Evolutionary conservation across 495 filamentous ascomycete genomes (phyloP).

Genomic region (Tuber indicum): DNA sequence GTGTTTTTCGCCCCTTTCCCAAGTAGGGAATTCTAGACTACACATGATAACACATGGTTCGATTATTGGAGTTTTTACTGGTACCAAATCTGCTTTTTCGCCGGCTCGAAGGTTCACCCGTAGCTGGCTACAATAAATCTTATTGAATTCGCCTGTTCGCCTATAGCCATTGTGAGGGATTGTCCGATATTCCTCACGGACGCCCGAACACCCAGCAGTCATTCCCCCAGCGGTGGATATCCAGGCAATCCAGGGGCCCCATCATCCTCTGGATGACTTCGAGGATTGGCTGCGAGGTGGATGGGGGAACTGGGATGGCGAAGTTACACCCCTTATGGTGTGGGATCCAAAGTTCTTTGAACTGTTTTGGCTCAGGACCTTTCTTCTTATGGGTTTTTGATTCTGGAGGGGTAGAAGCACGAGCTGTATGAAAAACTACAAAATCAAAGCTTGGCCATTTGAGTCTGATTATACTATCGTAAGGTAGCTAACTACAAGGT

Average conservation of each 20-base stretch:
- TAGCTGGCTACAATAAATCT: too few species aligned
- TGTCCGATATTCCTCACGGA: not conserved
- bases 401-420: too few species aligned
- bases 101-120: too few species aligned
- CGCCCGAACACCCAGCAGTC: not conserved
- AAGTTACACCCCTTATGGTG: not conserved
- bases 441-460: not conserved
- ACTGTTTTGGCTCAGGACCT: not conserved
- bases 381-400: not conserved
- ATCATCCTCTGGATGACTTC: not conserved
- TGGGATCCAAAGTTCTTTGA: not conserved
- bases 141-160: too few species aligned
- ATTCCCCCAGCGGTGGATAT: not conserved
- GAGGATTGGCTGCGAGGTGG: not conserved
- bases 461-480: not conserved
- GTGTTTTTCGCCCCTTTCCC: too few species aligned
- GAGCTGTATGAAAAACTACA: too few species aligned
- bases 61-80: too few species aligned
- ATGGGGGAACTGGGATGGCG: too few species aligned
- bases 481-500: not conserved
- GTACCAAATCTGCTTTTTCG: too few species aligned
- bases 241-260: too few species aligned
- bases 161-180: not conserved
- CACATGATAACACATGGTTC: too few species aligned
- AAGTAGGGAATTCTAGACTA: too few species aligned